These are phyloP conservation scores for Grosmannia penicillata DNA, from an alignment of 2,329 filamentous ascomycete genomes.

Conservation along the genomic window DNA sequence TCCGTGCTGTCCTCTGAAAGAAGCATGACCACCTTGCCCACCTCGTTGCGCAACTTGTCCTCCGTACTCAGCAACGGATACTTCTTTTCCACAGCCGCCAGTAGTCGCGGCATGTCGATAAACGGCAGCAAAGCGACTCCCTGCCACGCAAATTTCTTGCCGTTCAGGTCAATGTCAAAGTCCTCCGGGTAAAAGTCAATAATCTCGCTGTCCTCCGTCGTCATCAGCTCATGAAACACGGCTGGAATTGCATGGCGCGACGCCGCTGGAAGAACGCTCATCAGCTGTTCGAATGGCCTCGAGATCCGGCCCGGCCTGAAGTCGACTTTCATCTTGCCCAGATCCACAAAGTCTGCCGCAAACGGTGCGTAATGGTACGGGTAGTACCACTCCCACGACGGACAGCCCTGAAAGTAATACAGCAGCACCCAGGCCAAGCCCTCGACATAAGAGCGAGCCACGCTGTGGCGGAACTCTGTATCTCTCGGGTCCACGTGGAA, in stretches of 20 bases:
- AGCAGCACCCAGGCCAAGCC: slow-evolving; percentile 88
- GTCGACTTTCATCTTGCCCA: slow-evolving; percentile 61
- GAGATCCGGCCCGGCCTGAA: slow-evolving; percentile 81
- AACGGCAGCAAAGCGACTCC: slow-evolving; percentile 88
- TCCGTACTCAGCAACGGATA: slow-evolving; percentile 67
- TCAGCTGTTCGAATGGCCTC: slow-evolving; percentile 88
- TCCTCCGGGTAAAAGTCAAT: slow-evolving; percentile 96
- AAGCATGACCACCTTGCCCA: slow-evolving; percentile 69
- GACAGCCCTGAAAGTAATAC: slow-evolving; percentile 97
- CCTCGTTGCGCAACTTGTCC: slow-evolving; percentile 62
- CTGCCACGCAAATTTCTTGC: slow-evolving; percentile 98
- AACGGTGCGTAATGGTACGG: slow-evolving; percentile 98
- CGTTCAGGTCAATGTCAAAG: slow-evolving; percentile 86
- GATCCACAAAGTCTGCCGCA: slow-evolving; percentile 79
- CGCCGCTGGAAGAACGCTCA: slow-evolving; percentile 90
- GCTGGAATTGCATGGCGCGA: slow-evolving; percentile 84
- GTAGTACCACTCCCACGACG: slow-evolving; percentile 99
- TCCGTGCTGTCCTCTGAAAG: slow-evolving; percentile 66
- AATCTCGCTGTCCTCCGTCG: slow-evolving; percentile 72
- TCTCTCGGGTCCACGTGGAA: slow-evolving; percentile 75
- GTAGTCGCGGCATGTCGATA: slow-evolving; percentile 79
- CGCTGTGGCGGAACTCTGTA: slow-evolving; percentile 72
- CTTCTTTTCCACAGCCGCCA: slow-evolving; percentile 68
- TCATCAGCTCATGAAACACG: slow-evolving; percentile 85
- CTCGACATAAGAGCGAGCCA: slow-evolving; percentile 84